Conservation (phyloP, 129 eudicot species). For the Lactuca sativa region DNA sequence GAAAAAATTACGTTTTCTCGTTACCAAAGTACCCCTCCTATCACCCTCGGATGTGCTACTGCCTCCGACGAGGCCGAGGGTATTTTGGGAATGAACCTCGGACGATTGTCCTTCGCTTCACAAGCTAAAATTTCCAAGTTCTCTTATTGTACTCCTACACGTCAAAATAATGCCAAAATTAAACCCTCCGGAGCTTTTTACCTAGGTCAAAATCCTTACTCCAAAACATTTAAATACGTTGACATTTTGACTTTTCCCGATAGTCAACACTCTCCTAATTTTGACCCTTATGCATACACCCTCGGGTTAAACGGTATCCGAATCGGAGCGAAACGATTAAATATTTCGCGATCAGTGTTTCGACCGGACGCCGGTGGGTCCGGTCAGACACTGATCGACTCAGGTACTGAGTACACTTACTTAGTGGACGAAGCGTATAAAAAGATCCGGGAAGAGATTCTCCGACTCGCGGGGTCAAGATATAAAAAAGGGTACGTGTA, state of each 20-base stretch:
- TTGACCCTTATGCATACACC: constrained; percentile 69
- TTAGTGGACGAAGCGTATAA: constrained; percentile 63
- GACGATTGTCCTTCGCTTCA: constrained; percentile 66
- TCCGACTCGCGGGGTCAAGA: constrained; percentile 43
- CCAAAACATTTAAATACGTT: constrained; percentile 45
- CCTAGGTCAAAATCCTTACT: constrained; percentile 71
- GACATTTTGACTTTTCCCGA: constrained; percentile 52
- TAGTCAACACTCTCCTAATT: constrained; percentile 71
- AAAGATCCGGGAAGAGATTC: constrained; percentile 49
- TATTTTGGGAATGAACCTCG: constrained; percentile 81
- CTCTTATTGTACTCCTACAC: constrained; percentile 69
- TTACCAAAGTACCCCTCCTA: constrained; percentile 69
- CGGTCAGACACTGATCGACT: constrained; percentile 81
- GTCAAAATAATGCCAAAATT: constrained; percentile 26
- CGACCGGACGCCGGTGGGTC: constrained; percentile 70
- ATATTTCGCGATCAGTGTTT: constrained; percentile 46
- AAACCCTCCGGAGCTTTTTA: constrained; percentile 60
- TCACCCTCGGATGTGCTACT: constrained; percentile 66
- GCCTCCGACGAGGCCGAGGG: constrained; percentile 69
- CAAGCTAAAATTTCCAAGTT: constrained; percentile 59
- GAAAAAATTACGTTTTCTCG: constrained; percentile 59
- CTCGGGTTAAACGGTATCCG: constrained; percentile 52
- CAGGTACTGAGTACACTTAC: constrained; percentile 73
- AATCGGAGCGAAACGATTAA: constrained; percentile 47
- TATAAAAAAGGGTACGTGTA: constrained; percentile 53